Conservation (phyloP, 352 stramenopile species). For the Hyaloperonospora brassicae region DNA sequence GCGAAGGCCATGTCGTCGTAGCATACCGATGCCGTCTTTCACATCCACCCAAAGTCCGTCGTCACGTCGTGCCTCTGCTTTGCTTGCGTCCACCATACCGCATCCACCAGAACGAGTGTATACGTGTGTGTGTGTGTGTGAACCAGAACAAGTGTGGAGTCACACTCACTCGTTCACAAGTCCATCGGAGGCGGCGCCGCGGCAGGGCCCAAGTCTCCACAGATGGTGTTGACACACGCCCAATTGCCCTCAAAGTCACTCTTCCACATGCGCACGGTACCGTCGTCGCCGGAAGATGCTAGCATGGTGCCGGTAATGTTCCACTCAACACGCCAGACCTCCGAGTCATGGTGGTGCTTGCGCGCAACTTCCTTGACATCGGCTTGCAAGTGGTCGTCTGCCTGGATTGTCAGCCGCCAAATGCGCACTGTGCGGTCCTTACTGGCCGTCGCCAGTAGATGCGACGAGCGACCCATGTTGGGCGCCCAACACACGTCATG, state of each 20-base stretch:
- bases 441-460: slow-evolving; percentile 89
- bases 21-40: no score
- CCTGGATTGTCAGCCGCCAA: slow-evolving; percentile 74
- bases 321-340: slow-evolving; percentile 95
- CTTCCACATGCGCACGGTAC: slow-evolving; percentile 94
- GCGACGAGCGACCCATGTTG: slow-evolving; percentile 90
- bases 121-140: no score
- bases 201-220: slow-evolving; percentile 56
- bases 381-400: slow-evolving; percentile 53
- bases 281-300: slow-evolving; percentile 89
- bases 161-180: slow-evolving; percentile 25
- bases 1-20: no score
- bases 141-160: no score
- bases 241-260: slow-evolving; percentile 88
- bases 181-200: slow-evolving; percentile 30
- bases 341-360: slow-evolving; percentile 80
- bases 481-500: slow-evolving; percentile 95
- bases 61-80: no score
- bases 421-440: slow-evolving; percentile 88
- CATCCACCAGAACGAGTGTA: no score
- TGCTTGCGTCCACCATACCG: no score
- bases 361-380: slow-evolving; percentile 65
- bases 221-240: slow-evolving; percentile 86
- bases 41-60: no score
- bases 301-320: slow-evolving; percentile 95